Percentiles rank a stretch among this genome's conserved stretches.
Conservation (phyloP, 164 flowering plant genomes). For the Magnolia officinalis region DNA sequence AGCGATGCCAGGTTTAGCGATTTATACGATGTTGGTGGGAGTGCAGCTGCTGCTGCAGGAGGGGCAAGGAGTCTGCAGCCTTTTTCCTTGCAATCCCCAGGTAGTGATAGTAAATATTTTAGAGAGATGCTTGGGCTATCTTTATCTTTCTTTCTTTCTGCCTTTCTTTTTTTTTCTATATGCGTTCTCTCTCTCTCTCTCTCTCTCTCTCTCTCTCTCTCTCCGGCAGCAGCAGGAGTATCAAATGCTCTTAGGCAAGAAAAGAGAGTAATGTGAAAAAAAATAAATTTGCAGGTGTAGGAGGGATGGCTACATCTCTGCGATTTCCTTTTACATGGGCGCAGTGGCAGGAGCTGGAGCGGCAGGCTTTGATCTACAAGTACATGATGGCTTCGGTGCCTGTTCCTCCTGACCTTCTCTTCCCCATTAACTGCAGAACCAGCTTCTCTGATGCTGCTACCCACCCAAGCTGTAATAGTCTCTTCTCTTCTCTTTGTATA, state of each 20-base stretch:
- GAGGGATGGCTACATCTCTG: slow-evolving; percentile 13
- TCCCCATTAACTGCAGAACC: slow-evolving; percentile 20
- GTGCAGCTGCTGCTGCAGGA: slow-evolving; percentile 8
- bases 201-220: not conserved
- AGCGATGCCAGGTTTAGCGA: slow-evolving; percentile 12
- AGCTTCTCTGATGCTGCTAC: slow-evolving; percentile 9
- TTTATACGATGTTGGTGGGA: slow-evolving; percentile 25
- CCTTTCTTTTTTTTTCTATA: not conserved
- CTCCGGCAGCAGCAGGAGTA: not conserved
- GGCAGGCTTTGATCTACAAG: slow-evolving; percentile 63
- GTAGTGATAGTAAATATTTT: slow-evolving; percentile 10
- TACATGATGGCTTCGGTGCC: slow-evolving; percentile 62
- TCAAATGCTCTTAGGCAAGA: not conserved
- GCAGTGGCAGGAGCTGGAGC: slow-evolving; percentile 70
- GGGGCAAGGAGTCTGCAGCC: slow-evolving; percentile 29
- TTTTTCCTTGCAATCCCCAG: slow-evolving; percentile 42
- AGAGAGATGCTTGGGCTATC: too few relatives aligned
- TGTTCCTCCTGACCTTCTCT: slow-evolving; percentile 59
- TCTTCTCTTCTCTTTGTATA: not conserved
- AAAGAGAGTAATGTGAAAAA: not conserved
- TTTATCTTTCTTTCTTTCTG: not conserved
- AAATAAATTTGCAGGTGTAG: slow-evolving; percentile 6
- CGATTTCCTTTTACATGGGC: slow-evolving; percentile 52
- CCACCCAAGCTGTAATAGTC: slow-evolving; percentile 23
- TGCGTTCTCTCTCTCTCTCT: not conserved